Conservation (phyloP, 2,329 filamentous ascomycete genomes). For the Achaetomium macrosporum region DNA sequence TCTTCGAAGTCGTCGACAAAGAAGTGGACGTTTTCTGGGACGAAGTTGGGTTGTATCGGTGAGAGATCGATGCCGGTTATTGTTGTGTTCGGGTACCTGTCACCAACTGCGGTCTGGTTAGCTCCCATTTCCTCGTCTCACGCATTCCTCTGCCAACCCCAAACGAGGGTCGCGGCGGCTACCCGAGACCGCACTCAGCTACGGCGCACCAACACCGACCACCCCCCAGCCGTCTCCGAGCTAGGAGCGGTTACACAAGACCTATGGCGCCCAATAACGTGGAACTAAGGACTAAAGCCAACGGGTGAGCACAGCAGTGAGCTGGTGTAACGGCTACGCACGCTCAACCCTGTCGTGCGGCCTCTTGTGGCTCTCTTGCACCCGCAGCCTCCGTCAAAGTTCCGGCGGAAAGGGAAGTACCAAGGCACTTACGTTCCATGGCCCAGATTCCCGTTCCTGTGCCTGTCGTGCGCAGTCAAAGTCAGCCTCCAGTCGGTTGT, state of each 20-base stretch:
- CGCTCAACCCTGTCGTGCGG: background rate
- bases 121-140: background rate
- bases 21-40: conserved; percentile 47
- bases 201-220: background rate
- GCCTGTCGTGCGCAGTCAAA: conserved; percentile 28
- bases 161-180: background rate
- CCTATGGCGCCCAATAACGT: background rate
- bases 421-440: conserved; percentile 39
- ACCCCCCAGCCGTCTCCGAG: background rate
- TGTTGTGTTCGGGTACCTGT: conserved; percentile 38
- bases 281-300: background rate
- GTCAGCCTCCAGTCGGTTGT: conserved; percentile 11
- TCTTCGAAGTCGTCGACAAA: conserved; percentile 49
- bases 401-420: conserved; percentile 13
- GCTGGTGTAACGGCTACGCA: background rate
- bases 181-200: background rate
- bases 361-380: background rate
- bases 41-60: conserved; percentile 47
- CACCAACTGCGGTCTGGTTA: conserved; percentile 36
- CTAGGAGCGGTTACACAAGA: background rate
- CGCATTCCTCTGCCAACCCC: background rate
- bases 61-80: conserved; percentile 47
- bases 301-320: background rate
- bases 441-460: conserved; percentile 49
- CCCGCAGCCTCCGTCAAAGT: background rate